Conservation (phyloP, 1,284 basidiomycete genomes). For the Ceratobasidium sp. region DNA sequence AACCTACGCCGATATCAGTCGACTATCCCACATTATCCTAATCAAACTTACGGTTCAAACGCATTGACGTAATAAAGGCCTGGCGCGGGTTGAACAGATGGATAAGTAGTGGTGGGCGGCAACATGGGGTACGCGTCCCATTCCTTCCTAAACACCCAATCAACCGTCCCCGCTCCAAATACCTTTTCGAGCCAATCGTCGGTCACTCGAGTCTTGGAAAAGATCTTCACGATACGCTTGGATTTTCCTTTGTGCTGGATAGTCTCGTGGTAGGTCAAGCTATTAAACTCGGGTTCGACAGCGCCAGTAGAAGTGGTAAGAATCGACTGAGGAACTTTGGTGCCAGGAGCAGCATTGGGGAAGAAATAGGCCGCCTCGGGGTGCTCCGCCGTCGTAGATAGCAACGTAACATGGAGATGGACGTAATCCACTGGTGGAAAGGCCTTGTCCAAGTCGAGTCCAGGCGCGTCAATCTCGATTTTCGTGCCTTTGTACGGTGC, state of each 20-base stretch:
- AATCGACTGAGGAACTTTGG: conserved; percentile 72
- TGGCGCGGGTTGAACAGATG: conserved; percentile 78
- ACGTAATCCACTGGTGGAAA: conserved; percentile 66
- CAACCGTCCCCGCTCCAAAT: conserved; percentile 73
- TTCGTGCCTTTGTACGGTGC: conserved; percentile 77
- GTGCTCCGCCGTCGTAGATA: conserved; percentile 78
- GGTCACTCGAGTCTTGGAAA: conserved; percentile 74
- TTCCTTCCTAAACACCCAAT: conserved; percentile 88
- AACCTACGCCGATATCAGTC: conserved; percentile 62
- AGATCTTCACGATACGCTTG: conserved; percentile 88
- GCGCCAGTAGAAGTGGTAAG: conserved; percentile 75
- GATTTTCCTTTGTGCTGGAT: conserved; percentile 57
- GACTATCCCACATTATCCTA: neutral
- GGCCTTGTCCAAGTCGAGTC: conserved; percentile 23
- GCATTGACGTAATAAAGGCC: conserved; percentile 91
- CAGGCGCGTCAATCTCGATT: conserved; percentile 63
- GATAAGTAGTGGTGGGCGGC: conserved; percentile 74
- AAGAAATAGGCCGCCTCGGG: conserved; percentile 81
- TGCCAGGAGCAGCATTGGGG: conserved; percentile 57
- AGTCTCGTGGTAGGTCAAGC: conserved; percentile 84
- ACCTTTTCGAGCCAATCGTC: conserved; percentile 76
- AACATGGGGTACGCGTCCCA: conserved; percentile 84
- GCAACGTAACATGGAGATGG: conserved; percentile 87
- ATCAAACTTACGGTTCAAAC: conserved; percentile 78
- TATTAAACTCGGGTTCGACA: conserved; percentile 84